Base-by-base conservation (phyloP, 129 eudicot species). In the Mikania micrantha region DNA sequence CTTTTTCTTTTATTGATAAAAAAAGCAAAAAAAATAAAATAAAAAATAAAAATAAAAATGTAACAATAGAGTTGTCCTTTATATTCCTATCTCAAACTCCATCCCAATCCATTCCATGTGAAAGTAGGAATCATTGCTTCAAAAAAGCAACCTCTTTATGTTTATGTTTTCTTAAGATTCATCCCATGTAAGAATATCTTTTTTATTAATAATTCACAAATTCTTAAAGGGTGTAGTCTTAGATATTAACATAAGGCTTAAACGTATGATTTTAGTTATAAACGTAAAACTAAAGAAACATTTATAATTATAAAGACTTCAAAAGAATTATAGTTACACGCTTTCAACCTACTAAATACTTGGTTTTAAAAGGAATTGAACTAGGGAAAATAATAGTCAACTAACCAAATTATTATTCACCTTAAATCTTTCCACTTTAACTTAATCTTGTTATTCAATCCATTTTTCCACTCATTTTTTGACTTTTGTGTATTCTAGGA, bases 91-190 rank as follows among this genome's bases (percentile, higher is more conserved):
- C 70, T 60, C 54, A 50, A 75, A 75, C 47, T 69, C 62, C 80
- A 68, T 76, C 75, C 75, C 64, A 67, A 67, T 76, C 75, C 70
- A 67, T 68, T 76, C 80, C 75, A 68, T 76, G 80, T 76, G 75
- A 68, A 67, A 76, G 70, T 68, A 67, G 70, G 75, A 76, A 76
- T 76, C 75, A 60, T 68, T 68, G 64, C 74, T 76, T 67, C 74
- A 60, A 49, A 60, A 76, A 76, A 76, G 75, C 80, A 68, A 60
- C 69, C 17, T 48, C 67, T 48, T 59, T 75, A 52, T 68, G 56
- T 40, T 68, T 48, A 34, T 67, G 56, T 75, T 67, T 34, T 38
- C 64, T 32, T 75, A 34, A 35, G 44, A 67, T 75, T 67, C 21
- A 16, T 67, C 67, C 66, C 40, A 58, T 66, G 61, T 74, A 49